Base-by-base conservation (phyloP, 208 protist genomes). In the Wallacemonas sp. region DNA sequence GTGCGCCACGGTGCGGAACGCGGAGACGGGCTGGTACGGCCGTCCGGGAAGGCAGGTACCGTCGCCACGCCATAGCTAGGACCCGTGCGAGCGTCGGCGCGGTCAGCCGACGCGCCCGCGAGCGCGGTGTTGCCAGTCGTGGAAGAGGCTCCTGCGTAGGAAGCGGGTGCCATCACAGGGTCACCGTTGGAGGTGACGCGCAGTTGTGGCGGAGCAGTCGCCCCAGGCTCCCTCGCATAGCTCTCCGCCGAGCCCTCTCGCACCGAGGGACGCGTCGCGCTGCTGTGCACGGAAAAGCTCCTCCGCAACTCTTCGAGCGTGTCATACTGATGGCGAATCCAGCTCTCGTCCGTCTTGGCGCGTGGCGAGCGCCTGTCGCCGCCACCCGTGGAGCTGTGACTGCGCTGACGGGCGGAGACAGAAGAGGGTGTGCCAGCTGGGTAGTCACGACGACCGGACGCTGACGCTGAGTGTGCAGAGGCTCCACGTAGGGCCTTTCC, bases 251-350 rank as follows among this genome's bases (percentile, higher is more conserved):
- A 41, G 10, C 10, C 15, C 10, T 17, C 10, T 9, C 9, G 17
- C 39, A 21, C 17, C 26, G 45, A 57, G 15, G 50, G 50, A 10
- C 50, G 50, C 0, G 50, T 34, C 9, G 50, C 50, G n/a, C 50
- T 57, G 30, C 50, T 39, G 26, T 57, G 50, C 17, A 38, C 50
- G 8, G 50, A 57, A 65, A 81, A 81, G 45, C 70, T 69, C 9
- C 38, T 44, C 12, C 76, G 69, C 44, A 81, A 26, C 61, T 71
- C 62, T 42, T 81, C 76, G 22, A 81, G 63, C 13, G 54, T 54
- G 33, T 65, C 26, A 17, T 54, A 54, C 60, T 65, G 60, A 13
- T 65, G 39, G 5, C 29, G 60, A 65, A 65, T 65, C 60, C 60
- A 65, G 33, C 22, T 3, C 5, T 54, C 42, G 24, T 65, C 44